phyloP scores from a whole-genome alignment of 208 protist species.

The Phytomonas sp. region DNA sequence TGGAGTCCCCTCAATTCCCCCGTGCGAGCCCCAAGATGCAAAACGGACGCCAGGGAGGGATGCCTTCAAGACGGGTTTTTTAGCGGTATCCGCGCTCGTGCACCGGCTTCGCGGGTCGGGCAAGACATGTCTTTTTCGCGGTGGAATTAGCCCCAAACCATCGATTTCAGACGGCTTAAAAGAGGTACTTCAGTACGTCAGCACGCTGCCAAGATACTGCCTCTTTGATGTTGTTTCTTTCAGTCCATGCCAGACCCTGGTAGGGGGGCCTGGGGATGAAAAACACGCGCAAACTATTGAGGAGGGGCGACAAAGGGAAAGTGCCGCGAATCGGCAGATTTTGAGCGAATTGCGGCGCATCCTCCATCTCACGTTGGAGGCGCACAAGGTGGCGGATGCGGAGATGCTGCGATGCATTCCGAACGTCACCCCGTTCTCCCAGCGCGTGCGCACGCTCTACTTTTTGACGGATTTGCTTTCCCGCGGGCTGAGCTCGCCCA shows the following conservation, averaged over 20 bases:
- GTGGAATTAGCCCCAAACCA: slow-evolving; percentile 18
- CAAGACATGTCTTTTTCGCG: neutral
- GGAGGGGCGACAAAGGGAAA: neutral
- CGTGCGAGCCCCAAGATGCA: neutral
- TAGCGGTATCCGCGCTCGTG: slow-evolving; percentile 64
- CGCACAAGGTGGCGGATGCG: slow-evolving; percentile 7
- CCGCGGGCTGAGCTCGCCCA: slow-evolving; percentile 25
- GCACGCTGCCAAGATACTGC: slow-evolving; percentile 52
- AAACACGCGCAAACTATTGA: neutral
- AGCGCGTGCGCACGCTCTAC: slow-evolving; percentile 63
- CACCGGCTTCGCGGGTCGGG: slow-evolving; percentile 52
- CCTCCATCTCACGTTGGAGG: neutral
- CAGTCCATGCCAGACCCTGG: slow-evolving; percentile 12
- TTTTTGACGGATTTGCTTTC: slow-evolving; percentile 59
- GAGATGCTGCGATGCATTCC: slow-evolving; percentile 67
- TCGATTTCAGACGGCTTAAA: neutral
- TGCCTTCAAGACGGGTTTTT: slow-evolving; percentile 53
- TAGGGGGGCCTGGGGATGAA: neutral
- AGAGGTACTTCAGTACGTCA: slow-evolving; percentile 60
- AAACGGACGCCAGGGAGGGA: neutral
- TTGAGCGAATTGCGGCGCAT: neutral
- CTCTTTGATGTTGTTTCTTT: slow-evolving; percentile 79
- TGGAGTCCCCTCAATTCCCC: neutral
- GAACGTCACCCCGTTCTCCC: slow-evolving; percentile 75
- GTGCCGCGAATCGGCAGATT: neutral